phyloP scores from a whole-genome alignment of 148 eudicot species.

The Simmondsia chinensis region DNA sequence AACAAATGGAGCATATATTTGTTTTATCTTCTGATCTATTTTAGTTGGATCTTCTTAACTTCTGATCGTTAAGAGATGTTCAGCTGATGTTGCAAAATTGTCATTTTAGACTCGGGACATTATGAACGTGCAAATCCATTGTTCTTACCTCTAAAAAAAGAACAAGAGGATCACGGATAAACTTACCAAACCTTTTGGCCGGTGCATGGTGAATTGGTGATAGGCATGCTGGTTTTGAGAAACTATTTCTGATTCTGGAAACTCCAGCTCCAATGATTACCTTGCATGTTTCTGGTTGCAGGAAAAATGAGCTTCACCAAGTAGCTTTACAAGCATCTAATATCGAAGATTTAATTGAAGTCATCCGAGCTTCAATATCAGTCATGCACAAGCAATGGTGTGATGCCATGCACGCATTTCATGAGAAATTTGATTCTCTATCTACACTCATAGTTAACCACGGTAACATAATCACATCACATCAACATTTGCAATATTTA shows the following conservation, averaged over 20 bases:
- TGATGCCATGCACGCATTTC: constrained; percentile 77
- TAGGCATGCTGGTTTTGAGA: background rate
- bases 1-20: too few relatives aligned
- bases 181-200: too few relatives aligned
- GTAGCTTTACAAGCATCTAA: constrained; percentile 95
- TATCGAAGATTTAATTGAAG: constrained; percentile 80
- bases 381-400: constrained; percentile 97
- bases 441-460: constrained; percentile 68
- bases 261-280: background rate
- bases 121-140: background rate
- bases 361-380: constrained; percentile 71
- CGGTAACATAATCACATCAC: constrained; percentile 35
- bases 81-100: too few relatives aligned
- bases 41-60: too few relatives aligned
- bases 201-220: too few relatives aligned
- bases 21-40: too few relatives aligned
- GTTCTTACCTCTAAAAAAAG: too few relatives aligned
- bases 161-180: too few relatives aligned
- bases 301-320: constrained; percentile 97
- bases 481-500: background rate
- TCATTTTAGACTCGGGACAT: too few relatives aligned
- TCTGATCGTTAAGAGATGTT: too few relatives aligned
- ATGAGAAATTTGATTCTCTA: constrained; percentile 72
- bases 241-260: background rate
- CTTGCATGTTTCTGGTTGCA: constrained; percentile 18